Evolutionary conservation across 2,329 filamentous ascomycete genomes (phyloP).

Genomic region (Exophiala alcalophila): DNA sequence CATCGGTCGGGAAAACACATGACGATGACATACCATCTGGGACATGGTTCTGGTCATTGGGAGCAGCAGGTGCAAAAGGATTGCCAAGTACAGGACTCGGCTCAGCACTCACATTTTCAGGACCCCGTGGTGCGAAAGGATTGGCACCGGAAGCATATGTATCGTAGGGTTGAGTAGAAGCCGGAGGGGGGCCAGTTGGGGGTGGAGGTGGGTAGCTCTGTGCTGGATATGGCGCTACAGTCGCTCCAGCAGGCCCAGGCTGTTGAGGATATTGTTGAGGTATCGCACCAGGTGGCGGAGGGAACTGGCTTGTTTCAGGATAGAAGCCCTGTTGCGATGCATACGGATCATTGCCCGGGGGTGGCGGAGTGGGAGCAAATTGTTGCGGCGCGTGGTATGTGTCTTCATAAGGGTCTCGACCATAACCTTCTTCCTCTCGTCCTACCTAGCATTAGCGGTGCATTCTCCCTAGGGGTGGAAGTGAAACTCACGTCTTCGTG

Average conservation of each 20-base stretch:
- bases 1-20: constrained; percentile 16
- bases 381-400: constrained; percentile 39
- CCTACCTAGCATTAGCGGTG: constrained; percentile 16
- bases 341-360: constrained; percentile 32
- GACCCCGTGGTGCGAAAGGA: constrained; percentile 41
- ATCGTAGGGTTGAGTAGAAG: constrained; percentile 25
- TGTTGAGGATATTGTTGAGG: constrained; percentile 26
- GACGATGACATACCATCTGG: constrained; percentile 43
- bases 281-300: constrained; percentile 40
- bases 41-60: constrained; percentile 37
- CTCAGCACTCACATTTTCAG: constrained; percentile 52
- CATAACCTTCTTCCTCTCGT: constrained; percentile 23
- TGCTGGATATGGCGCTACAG: constrained; percentile 24
- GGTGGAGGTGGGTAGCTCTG: constrained; percentile 40
- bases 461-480: constrained; percentile 6
- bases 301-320: constrained; percentile 41
- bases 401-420: constrained; percentile 41
- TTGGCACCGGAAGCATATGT: constrained; percentile 39
- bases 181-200: constrained; percentile 37
- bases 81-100: constrained; percentile 32
- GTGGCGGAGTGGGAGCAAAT: constrained; percentile 39
- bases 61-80: constrained; percentile 32
- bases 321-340: constrained; percentile 40
- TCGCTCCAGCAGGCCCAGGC: constrained; percentile 14
- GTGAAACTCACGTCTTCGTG: constrained; percentile 25